A percentile compares a stretch with the other conserved stretches of the same genome.
Conservation (phyloP, 495 filamentous ascomycete species). For the Neurospora africana region DNA sequence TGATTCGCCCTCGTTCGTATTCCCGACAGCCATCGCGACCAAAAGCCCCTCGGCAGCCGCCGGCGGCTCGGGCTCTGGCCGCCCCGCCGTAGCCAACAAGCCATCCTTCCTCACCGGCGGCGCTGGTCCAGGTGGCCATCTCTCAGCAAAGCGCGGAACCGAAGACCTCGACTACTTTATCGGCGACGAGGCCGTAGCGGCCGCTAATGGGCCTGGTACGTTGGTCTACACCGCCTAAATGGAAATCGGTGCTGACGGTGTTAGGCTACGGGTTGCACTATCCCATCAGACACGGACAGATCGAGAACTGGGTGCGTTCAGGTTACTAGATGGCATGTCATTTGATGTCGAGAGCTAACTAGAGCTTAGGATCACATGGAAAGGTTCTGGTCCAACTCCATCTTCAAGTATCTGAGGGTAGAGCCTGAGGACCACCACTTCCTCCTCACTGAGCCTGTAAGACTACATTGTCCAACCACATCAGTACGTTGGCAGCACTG, state of each 20-base stretch:
- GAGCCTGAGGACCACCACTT: conserved; percentile 99
- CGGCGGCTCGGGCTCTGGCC: conserved; percentile 68
- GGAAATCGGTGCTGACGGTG: conserved; percentile 10
- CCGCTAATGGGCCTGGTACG: conserved; percentile 70
- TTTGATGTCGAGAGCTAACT: conserved; percentile 11
- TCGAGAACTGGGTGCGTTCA: conserved; percentile 82
- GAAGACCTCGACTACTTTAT: conserved; percentile 99
- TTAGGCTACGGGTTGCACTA: conserved; percentile 91
- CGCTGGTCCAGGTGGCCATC: conserved; percentile 66
- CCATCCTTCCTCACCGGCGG: conserved; percentile 91
- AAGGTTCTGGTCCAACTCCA: conserved; percentile 98
- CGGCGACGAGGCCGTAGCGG: conserved; percentile 86
- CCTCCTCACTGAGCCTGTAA: conserved; percentile 89
- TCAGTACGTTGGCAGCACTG: conserved; percentile 2
- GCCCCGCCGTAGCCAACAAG: conserved; percentile 85
- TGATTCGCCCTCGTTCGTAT: conserved; percentile 97
- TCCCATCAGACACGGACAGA: conserved; percentile 92
- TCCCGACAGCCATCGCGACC: conserved; percentile 95
- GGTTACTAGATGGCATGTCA: not conserved
- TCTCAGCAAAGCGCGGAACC: conserved; percentile 87
- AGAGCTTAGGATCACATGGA: conserved; percentile 85
- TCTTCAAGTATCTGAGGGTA: conserved; percentile 97
- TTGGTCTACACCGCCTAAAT: not conserved
- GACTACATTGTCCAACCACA: conserved; percentile 10
- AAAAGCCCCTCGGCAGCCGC: conserved; percentile 63